These are phyloP conservation scores for Sclerotinia glacialis DNA, from an alignment of 2,329 filamentous ascomycete species.

Conservation along the genomic window DNA sequence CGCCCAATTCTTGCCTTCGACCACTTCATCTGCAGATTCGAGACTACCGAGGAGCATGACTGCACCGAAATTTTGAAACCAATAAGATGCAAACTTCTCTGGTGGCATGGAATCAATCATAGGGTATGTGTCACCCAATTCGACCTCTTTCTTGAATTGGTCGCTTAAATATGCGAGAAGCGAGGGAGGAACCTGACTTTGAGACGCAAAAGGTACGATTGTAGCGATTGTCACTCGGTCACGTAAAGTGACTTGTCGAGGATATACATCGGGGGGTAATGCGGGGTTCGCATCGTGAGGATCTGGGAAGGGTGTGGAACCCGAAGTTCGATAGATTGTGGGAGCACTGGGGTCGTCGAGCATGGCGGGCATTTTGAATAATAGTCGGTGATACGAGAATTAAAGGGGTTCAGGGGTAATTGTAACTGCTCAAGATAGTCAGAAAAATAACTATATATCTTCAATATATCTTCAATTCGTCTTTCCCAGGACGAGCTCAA, in stretches of 20 bases:
- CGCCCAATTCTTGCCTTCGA: conserved; percentile 57
- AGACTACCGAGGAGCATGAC: conserved; percentile 68
- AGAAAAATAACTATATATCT: conserved; percentile 12
- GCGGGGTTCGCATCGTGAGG: conserved; percentile 50
- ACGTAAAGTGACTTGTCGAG: conserved; percentile 62
- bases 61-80: conserved; percentile 71
- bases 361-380: conserved; percentile 54
- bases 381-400: conserved; percentile 14
- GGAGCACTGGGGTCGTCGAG: conserved; percentile 58
- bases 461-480: background rate
- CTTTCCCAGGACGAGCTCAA: background rate
- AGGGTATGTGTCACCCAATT: conserved; percentile 70
- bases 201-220: conserved; percentile 63
- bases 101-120: conserved; percentile 62
- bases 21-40: conserved; percentile 50
- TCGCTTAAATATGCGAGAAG: conserved; percentile 63
- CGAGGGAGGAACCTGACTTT: conserved; percentile 57
- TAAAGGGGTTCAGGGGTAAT: conserved; percentile 14
- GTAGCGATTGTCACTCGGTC: conserved; percentile 67
- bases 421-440: background rate
- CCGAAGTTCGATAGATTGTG: conserved; percentile 54
- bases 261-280: conserved; percentile 47
- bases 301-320: conserved; percentile 50
- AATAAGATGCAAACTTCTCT: conserved; percentile 63
- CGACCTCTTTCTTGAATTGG: conserved; percentile 68